Evolutionary conservation across 768 basidiomycete genomes (phyloP).

Genomic region (Psilocybe cubensis): DNA sequence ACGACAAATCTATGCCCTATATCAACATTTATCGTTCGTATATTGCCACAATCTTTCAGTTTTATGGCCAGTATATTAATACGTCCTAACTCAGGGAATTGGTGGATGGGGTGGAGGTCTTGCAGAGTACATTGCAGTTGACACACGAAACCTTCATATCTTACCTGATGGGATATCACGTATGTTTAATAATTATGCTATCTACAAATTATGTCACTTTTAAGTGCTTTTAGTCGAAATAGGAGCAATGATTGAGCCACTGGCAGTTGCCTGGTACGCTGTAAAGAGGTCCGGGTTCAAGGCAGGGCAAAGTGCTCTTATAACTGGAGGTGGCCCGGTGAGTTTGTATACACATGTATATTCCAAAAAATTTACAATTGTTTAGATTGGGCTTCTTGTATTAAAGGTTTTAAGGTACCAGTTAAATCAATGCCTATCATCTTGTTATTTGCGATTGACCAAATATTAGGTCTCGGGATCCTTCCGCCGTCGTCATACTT

Average conservation of each 20-base stretch:
- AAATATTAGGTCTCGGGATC: constrained; percentile 29
- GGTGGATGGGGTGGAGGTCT: constrained; percentile 47
- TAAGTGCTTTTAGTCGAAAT: constrained; percentile 39
- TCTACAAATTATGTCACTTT: background rate
- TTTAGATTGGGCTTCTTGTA: constrained; percentile 41
- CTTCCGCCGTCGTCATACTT: constrained; percentile 30
- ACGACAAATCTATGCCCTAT: constrained; percentile 37
- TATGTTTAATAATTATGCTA: constrained; percentile 22
- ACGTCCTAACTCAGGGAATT: constrained; percentile 33
- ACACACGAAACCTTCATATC: constrained; percentile 37
- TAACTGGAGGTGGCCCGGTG: constrained; percentile 50
- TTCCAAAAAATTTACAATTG: background rate
- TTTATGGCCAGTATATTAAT: background rate
- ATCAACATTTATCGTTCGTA: constrained; percentile 39
- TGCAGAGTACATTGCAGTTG: constrained; percentile 41
- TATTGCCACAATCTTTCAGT: background rate
- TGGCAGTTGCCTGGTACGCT: constrained; percentile 50
- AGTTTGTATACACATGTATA: constrained; percentile 13
- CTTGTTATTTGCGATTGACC: background rate
- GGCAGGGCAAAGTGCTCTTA: constrained; percentile 40
- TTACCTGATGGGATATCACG: constrained; percentile 41
- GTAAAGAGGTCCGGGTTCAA: constrained; percentile 43
- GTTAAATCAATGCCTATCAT: background rate
- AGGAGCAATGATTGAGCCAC: constrained; percentile 50
- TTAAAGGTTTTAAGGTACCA: constrained; percentile 41